Conservation (phyloP, 2,329 filamentous ascomycete genomes). For the Dactylonectria estremocensis region DNA sequence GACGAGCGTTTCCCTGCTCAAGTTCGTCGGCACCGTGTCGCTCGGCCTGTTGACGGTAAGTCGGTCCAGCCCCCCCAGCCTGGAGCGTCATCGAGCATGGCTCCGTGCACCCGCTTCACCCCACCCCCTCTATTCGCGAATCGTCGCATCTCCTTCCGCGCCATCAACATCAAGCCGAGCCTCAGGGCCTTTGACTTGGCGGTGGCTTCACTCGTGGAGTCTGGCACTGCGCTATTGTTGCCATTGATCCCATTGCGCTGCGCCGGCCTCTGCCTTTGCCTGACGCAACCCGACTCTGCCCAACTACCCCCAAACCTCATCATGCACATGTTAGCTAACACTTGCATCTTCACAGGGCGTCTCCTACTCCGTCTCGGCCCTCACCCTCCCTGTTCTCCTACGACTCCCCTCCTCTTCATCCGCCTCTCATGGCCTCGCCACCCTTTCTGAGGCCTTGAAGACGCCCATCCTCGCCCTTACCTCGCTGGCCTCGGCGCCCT, state of each 20-base stretch:
- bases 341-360: slow-evolving; percentile 74
- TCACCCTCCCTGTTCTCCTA: slow-evolving; percentile 86
- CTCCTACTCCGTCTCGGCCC: slow-evolving; percentile 85
- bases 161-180: neutral
- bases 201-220: neutral
- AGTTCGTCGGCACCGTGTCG: slow-evolving; percentile 93
- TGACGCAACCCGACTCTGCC: slow-evolving; percentile 18
- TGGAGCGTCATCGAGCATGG: slow-evolving; percentile 1
- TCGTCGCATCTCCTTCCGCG: neutral
- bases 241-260: neutral
- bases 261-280: neutral
- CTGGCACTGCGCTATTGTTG: neutral
- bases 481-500: slow-evolving; percentile 77
- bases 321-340: slow-evolving; percentile 29
- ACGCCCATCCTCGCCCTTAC: slow-evolving; percentile 78
- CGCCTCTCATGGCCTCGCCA: slow-evolving; percentile 79
- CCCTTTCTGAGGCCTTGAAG: slow-evolving; percentile 74
- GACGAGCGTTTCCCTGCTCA: slow-evolving; percentile 82
- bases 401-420: slow-evolving; percentile 82
- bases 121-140: slow-evolving; percentile 1
- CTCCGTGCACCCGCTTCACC: slow-evolving; percentile 19
- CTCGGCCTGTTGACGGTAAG: slow-evolving; percentile 90
- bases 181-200: neutral
- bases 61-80: slow-evolving; percentile 35
- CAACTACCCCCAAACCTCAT: neutral